Percentiles rank a stretch among this genome's conserved stretches.
Evolutionary conservation across 164 flowering plant genomes (phyloP).

Genomic region (Nelumbo lutea): DNA sequence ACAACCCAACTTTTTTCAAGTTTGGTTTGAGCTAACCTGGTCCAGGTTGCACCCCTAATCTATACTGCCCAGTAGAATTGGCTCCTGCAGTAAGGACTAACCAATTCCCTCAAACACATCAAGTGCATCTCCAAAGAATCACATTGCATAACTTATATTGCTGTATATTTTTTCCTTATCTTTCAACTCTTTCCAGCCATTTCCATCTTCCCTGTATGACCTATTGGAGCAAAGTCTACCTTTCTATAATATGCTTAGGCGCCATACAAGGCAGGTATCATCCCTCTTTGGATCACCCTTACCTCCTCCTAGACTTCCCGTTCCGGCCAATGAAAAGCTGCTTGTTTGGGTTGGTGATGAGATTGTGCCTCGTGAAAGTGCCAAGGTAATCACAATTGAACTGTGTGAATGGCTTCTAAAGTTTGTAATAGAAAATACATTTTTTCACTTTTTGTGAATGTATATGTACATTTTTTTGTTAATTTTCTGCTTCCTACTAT

Average conservation of each 20-base stretch:
- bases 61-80: too few species aligned
- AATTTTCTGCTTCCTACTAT: neutral
- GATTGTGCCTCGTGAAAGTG: slow-evolving; percentile 85
- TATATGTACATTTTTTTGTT: neutral
- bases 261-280: slow-evolving; percentile 30
- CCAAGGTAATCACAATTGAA: slow-evolving; percentile 51
- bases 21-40: too few species aligned
- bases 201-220: slow-evolving; percentile 59
- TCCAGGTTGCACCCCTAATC: too few species aligned
- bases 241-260: slow-evolving; percentile 70
- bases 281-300: slow-evolving; percentile 33
- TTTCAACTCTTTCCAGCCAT: slow-evolving; percentile 41
- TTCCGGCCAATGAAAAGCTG: slow-evolving; percentile 77
- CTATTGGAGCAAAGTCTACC: slow-evolving; percentile 84
- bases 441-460: neutral
- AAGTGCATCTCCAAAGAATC: too few species aligned
- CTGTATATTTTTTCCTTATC: too few species aligned
- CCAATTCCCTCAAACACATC: neutral
- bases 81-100: too few species aligned
- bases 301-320: slow-evolving; percentile 73
- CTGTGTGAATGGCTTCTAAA: slow-evolving; percentile 5
- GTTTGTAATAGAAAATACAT: neutral
- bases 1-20: too few species aligned
- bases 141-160: too few species aligned
- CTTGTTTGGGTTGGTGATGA: slow-evolving; percentile 91